These are phyloP conservation scores for Prunus campanulata DNA, from an alignment of 306 rosid genomes.

Conservation along the genomic window DNA sequence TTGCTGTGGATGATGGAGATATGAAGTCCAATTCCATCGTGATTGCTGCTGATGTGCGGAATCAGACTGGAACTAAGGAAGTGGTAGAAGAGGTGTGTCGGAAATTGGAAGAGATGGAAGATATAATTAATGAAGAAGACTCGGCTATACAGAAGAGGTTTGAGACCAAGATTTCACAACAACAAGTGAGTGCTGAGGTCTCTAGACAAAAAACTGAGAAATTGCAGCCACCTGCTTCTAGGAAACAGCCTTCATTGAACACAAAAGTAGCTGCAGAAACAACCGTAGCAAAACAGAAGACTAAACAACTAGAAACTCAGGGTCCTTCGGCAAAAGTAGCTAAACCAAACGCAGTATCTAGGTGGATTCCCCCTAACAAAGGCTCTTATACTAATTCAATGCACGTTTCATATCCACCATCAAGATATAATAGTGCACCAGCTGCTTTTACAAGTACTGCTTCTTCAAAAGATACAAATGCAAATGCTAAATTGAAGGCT, in stretches of 20 bases:
- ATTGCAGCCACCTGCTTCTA: slow-evolving; percentile 40
- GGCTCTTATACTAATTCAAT: slow-evolving; percentile 68
- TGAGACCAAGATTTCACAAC: slow-evolving; percentile 46
- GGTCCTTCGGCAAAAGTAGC: slow-evolving; percentile 58
- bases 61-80: slow-evolving; percentile 53
- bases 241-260: slow-evolving; percentile 51
- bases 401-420: slow-evolving; percentile 82
- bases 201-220: slow-evolving; percentile 59
- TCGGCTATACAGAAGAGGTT: slow-evolving; percentile 34
- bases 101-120: slow-evolving; percentile 38
- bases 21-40: slow-evolving; percentile 40
- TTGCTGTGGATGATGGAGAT: slow-evolving; percentile 81
- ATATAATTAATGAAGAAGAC: slow-evolving; percentile 50
- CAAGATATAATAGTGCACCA: slow-evolving; percentile 70
- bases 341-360: slow-evolving; percentile 64
- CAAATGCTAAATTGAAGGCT: slow-evolving; percentile 46
- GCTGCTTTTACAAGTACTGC: slow-evolving; percentile 41
- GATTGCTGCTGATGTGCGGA: slow-evolving; percentile 34
- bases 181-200: slow-evolving; percentile 42
- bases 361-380: slow-evolving; percentile 88
- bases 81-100: slow-evolving; percentile 40
- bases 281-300: slow-evolving; percentile 48
- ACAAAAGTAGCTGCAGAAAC: slow-evolving; percentile 47
- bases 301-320: slow-evolving; percentile 63
- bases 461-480: slow-evolving; percentile 50